Evolutionary conservation across 805 yeast genomes (phyloP).

Genomic region (Yamadazyma scolyti): DNA sequence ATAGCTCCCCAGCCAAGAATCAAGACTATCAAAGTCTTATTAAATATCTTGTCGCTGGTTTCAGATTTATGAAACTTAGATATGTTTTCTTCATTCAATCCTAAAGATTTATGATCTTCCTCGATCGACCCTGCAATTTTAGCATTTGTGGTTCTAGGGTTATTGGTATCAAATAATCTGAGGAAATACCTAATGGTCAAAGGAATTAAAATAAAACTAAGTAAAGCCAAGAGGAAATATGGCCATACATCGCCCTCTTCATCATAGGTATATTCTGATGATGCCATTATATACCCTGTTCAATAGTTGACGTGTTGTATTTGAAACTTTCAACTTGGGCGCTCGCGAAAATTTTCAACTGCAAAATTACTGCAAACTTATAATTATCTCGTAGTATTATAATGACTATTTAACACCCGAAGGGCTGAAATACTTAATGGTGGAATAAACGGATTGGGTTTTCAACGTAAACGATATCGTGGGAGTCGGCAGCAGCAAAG

Average conservation of each 20-base stretch:
- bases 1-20: slow-evolving; percentile 62
- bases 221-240: slow-evolving; percentile 71
- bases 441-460: slow-evolving; percentile 98
- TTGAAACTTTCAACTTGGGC: slow-evolving; percentile 1
- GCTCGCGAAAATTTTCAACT: slow-evolving; percentile 2
- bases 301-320: slow-evolving; percentile 3
- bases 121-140: slow-evolving; percentile 28
- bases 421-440: slow-evolving; percentile 59
- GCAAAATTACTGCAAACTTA: too few relatives aligned
- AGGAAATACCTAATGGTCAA: slow-evolving; percentile 39
- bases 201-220: slow-evolving; percentile 68
- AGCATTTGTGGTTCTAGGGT: slow-evolving; percentile 16
- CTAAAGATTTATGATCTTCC: slow-evolving; percentile 32
- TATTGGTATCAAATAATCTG: slow-evolving; percentile 14
- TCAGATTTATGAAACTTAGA: slow-evolving; percentile 18
- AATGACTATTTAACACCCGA: too few relatives aligned
- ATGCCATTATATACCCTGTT: slow-evolving; percentile 22
- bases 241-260: slow-evolving; percentile 94
- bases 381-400: too few relatives aligned
- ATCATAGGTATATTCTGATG: slow-evolving; percentile 69
- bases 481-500: slow-evolving; percentile 90
- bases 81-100: slow-evolving; percentile 24
- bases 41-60: slow-evolving; percentile 31
- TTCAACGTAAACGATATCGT: slow-evolving; percentile 88
- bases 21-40: slow-evolving; percentile 29